phyloP scores from a whole-genome alignment of 2,329 filamentous ascomycete species.

The Ascochyta fabae region DNA sequence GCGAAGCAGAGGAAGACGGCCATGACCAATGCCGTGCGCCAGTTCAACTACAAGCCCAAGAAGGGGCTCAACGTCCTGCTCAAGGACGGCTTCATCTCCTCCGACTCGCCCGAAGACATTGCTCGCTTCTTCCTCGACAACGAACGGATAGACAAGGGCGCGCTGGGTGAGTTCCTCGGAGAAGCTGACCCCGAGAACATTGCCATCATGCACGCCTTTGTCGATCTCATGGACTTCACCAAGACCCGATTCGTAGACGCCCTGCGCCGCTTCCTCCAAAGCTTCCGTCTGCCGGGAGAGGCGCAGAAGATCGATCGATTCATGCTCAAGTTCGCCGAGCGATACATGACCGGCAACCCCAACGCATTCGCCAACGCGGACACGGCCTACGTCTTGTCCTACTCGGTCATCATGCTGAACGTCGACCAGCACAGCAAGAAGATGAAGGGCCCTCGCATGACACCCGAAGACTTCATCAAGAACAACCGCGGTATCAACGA shows the following conservation, averaged over 20 bases:
- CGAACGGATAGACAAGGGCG: slow-evolving; percentile 86
- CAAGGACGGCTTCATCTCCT: slow-evolving; percentile 84
- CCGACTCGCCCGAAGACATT: slow-evolving; percentile 79
- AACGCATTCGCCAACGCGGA: slow-evolving; percentile 98
- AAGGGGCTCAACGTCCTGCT: slow-evolving; percentile 85
- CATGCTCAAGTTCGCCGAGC: slow-evolving; percentile 98
- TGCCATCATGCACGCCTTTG: slow-evolving; percentile 97
- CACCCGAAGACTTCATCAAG: slow-evolving; percentile 96
- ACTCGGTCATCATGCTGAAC: slow-evolving; percentile 96
- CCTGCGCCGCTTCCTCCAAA: slow-evolving; percentile 87
- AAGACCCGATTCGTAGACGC: slow-evolving; percentile 93
- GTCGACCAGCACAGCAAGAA: slow-evolving; percentile 94
- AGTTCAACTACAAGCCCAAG: slow-evolving; percentile 99
- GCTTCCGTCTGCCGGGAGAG: slow-evolving; percentile 92
- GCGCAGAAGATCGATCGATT: slow-evolving; percentile 99
- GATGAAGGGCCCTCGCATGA: slow-evolving; percentile 83
- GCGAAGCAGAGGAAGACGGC: slow-evolving; percentile 95
- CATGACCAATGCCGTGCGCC: slow-evolving; percentile 82
- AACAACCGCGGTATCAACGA: slow-evolving; percentile 99
- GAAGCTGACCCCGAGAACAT: slow-evolving; percentile 94
- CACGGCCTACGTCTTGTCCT: slow-evolving; percentile 93
- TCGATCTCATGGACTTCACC: slow-evolving; percentile 91
- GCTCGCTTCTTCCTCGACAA: slow-evolving; percentile 82
- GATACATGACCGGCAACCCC: slow-evolving; percentile 92
- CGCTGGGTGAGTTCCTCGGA: slow-evolving; percentile 91